A percentile compares a stretch with the other conserved stretches of the same genome.
Conservation (phyloP, 164 flowering plant genomes). For the Aristolochia californica region DNA sequence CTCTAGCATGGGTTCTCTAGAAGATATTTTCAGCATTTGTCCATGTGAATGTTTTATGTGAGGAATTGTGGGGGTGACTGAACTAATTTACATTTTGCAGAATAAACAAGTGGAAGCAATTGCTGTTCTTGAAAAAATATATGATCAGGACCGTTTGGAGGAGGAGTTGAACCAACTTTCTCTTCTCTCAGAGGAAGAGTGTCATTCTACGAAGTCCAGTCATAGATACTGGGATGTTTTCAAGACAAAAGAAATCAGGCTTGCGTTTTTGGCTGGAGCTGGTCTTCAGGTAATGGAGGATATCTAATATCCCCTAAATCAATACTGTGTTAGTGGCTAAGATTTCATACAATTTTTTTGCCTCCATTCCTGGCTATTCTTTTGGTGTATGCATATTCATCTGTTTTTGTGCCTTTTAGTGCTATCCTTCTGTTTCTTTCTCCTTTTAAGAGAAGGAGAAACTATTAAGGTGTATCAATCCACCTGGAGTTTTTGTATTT, state of each 20-base stretch:
- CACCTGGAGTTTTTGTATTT: neutral
- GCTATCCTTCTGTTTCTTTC: too few species aligned
- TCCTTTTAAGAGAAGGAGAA: too few species aligned
- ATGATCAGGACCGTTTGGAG: slow-evolving; percentile 64
- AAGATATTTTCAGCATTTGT: too few species aligned
- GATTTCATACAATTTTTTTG: too few species aligned
- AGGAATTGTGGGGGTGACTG: too few species aligned
- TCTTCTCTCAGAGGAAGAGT: slow-evolving; percentile 50
- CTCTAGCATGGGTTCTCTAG: too few species aligned
- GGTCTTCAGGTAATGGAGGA: slow-evolving; percentile 72
- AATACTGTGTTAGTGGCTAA: too few species aligned
- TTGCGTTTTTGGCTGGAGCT: slow-evolving; percentile 92
- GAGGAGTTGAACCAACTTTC: slow-evolving; percentile 73
- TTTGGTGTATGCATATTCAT: too few species aligned
- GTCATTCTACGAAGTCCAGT: slow-evolving; percentile 18
- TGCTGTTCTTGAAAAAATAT: slow-evolving; percentile 68
- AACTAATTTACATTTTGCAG: slow-evolving; percentile 23
- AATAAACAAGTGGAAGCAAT: slow-evolving; percentile 49
- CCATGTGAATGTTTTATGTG: too few species aligned
- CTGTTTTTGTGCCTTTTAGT: neutral
- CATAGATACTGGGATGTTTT: slow-evolving; percentile 63
- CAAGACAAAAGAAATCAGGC: slow-evolving; percentile 62
- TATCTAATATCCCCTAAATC: too few species aligned
- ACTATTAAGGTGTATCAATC: neutral
- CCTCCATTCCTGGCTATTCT: too few species aligned